Evolutionary conservation across 805 yeast species (phyloP), one percentile per base, ranked within the genome.

Genomic region (Jamesozyma jinghongensis): DNA sequence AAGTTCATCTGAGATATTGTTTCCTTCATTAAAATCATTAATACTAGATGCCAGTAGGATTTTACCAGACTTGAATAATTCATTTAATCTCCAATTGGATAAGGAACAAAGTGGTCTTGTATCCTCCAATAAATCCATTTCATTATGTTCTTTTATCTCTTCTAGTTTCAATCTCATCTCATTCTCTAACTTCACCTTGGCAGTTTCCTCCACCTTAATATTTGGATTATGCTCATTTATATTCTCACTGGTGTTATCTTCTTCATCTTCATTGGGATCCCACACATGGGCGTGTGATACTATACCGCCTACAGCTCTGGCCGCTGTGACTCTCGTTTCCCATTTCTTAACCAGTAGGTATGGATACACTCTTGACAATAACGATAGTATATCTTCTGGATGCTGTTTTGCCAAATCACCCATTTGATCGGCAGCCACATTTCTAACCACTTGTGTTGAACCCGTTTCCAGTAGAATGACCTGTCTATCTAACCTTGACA

Each of bases 311-410:
- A 92, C 74, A 0, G 98, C 97, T 40, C 86, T 69, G 1, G 97
- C 96, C 1, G 99, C 92, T 1, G 97, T 79, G 1, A 84, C 81
- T 59, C 99, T 73, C 0, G 98, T 88, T 60, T 92, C 99, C 99
- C 99, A 92, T 63, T 81, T 86, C 43, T 70, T 73, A 19, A 86
- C 77, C 53, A 78, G 74, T 43, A 92, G 69, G 58, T 79, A 92
- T 0, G 99, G 97, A 52, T 87, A 85, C 1, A 92, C 95, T 44
- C 97, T 71, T 13, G 95, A 85, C 27, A 92, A 65, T 32, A 92
- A 66, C 43, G 81, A 81, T 40, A 86, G 70, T 17, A 85, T 76
- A 53, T 92, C 97, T 55, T 90, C 97, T 0, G 97, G 96, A 55
- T 92, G 97, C 33, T 83, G 82, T 59, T 83, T 83, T 20, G 96